A percentile compares a stretch with the other conserved stretches of the same genome.
Conservation (phyloP, 1,284 basidiomycete species). For the Cryptococcus neoformans region DNA sequence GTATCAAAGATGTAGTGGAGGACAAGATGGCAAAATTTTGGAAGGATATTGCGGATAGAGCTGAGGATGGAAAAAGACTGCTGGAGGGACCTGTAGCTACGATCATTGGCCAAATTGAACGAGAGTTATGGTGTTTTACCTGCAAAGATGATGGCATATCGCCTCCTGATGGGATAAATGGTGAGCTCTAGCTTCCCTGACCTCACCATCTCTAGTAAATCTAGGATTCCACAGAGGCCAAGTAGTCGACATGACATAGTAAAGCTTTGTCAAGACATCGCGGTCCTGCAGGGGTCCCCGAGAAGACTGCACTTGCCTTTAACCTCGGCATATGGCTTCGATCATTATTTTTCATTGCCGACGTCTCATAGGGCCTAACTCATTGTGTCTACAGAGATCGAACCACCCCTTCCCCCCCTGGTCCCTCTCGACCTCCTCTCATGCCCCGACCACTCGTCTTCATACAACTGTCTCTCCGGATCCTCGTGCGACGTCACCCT, state of each 20-base stretch:
- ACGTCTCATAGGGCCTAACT: neutral
- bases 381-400: slow-evolving; percentile 1
- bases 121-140: neutral
- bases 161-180: no score
- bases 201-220: neutral
- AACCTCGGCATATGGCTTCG: neutral
- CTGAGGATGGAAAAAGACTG: neutral
- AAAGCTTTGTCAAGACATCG: neutral
- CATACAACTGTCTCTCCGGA: slow-evolving; percentile 10
- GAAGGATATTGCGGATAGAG: neutral
- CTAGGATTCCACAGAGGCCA: neutral
- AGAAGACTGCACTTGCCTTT: neutral
- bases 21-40: neutral
- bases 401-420: slow-evolving; percentile 2
- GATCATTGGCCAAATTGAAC: neutral
- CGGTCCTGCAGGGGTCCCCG: neutral
- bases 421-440: slow-evolving; percentile 6
- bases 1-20: neutral
- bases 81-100: neutral
- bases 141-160: no score
- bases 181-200: no score
- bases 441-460: slow-evolving; percentile 18
- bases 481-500: slow-evolving; percentile 12
- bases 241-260: neutral
- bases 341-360: neutral